phyloP scores from a whole-genome alignment of 192 early-diverging fungal genomes.

The Gigaspora rosea region DNA sequence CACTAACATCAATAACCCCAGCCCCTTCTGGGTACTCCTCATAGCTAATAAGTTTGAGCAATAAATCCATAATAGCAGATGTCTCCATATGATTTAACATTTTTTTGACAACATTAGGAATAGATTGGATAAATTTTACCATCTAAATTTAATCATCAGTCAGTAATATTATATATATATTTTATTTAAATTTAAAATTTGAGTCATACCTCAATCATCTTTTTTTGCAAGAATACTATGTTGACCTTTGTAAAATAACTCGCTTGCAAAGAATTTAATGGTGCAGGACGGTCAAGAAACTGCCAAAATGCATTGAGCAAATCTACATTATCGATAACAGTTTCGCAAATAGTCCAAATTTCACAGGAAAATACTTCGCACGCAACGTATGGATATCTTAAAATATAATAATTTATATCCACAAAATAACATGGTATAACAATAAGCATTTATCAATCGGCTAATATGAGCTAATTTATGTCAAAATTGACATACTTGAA shows the following conservation, averaged over 20 bases:
- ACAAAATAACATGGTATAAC: not conserved
- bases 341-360: conserved; percentile 77
- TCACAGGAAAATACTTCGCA: conserved; percentile 80
- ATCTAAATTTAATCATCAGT: conserved; percentile 53
- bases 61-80: conserved; percentile 86
- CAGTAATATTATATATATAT: not conserved
- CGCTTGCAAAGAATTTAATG: conserved; percentile 79
- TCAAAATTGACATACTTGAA: conserved; percentile 63
- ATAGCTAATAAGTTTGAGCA: conserved; percentile 91
- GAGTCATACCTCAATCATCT: conserved; percentile 74
- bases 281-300: conserved; percentile 74
- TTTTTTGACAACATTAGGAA: conserved; percentile 72
- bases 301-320: conserved; percentile 86
- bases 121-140: conserved; percentile 79
- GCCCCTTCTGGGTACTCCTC: conserved; percentile 86
- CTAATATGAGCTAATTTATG: not conserved
- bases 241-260: conserved; percentile 93
- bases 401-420: not conserved
- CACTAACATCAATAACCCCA: conserved; percentile 77
- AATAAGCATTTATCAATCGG: not conserved
- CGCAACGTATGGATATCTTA: conserved; percentile 81
- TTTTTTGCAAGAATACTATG: conserved; percentile 83
- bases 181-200: not conserved
- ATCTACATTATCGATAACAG: conserved; percentile 66
- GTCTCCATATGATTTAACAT: conserved; percentile 84